Percentiles rank a stretch among this genome's conserved stretches.
These are phyloP conservation scores for Xylaria sp. DNA, from an alignment of 2,329 filamentous ascomycete species.

Conservation along the genomic window DNA sequence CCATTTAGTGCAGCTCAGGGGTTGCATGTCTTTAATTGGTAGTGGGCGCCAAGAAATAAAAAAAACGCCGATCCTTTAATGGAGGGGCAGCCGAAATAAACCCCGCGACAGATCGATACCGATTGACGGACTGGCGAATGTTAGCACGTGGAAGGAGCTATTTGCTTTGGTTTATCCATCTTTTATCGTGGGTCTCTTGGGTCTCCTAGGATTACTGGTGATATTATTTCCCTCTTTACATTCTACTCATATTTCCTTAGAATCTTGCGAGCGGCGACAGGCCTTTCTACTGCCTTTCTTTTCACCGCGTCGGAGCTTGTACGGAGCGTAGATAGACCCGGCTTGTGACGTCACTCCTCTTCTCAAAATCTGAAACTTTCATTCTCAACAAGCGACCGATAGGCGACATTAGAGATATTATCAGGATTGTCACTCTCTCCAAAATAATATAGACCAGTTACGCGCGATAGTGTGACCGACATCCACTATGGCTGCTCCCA, in stretches of 20 bases:
- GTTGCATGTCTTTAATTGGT: neutral
- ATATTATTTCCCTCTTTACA: neutral
- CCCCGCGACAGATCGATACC: conserved; percentile 17
- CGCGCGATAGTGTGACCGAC: neutral
- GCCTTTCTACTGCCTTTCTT: neutral
- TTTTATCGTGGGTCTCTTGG: conserved; percentile 8
- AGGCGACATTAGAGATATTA: neutral
- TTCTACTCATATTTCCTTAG: neutral
- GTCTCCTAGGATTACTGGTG: neutral
- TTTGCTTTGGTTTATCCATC: conserved; percentile 10
- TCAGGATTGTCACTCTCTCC: neutral
- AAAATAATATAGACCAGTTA: neutral
- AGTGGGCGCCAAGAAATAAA: conserved; percentile 13
- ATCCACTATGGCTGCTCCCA: conserved; percentile 25
- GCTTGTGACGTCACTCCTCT: conserved; percentile 17
- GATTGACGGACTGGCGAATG: conserved; percentile 23
- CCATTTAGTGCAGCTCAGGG: conserved; percentile 6
- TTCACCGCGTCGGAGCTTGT: neutral
- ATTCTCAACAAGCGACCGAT: conserved; percentile 10
- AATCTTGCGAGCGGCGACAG: neutral
- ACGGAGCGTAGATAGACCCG: neutral
- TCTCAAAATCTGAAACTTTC: neutral
- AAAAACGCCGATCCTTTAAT: conserved; percentile 26
- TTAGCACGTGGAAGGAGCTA: conserved; percentile 29
- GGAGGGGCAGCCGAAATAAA: conserved; percentile 29